Evolutionary conservation across 2,329 filamentous ascomycete species (phyloP).

Genomic region (Calonectria ilicicola): DNA sequence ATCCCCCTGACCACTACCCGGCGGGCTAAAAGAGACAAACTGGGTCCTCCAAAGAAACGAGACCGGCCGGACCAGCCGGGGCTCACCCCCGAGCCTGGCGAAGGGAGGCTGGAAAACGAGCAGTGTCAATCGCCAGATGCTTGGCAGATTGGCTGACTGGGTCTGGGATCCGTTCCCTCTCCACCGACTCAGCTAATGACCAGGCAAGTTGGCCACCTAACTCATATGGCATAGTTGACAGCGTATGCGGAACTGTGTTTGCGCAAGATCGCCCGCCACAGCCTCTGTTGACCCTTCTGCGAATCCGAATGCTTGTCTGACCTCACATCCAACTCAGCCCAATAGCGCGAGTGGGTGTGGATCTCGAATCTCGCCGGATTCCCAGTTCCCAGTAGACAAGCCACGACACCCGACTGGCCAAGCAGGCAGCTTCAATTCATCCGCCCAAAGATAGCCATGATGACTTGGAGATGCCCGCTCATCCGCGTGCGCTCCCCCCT

Average conservation of each 20-base stretch:
- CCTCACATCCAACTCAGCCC: background rate
- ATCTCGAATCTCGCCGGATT: conserved; percentile 32
- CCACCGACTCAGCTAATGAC: conserved; percentile 15
- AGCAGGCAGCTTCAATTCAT: conserved; percentile 31
- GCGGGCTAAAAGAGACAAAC: conserved; percentile 5
- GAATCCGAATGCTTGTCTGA: conserved; percentile 4
- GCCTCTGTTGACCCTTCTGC: background rate
- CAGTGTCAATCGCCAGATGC: conserved; percentile 39
- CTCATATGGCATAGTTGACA: conserved; percentile 5
- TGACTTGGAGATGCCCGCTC: conserved; percentile 11
- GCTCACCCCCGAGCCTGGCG: conserved; percentile 23
- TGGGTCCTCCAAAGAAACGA: conserved; percentile 21
- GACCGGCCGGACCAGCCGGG: conserved; percentile 22
- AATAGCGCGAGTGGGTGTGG: conserved; percentile 15
- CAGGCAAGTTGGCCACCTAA: conserved; percentile 13
- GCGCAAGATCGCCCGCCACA: background rate
- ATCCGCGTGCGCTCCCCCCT: background rate
- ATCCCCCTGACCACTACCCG: conserved; percentile 20
- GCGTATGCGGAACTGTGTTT: conserved; percentile 6
- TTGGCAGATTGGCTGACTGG: conserved; percentile 35
- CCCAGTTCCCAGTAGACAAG: conserved; percentile 24
- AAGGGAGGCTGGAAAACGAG: conserved; percentile 40
- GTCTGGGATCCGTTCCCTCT: conserved; percentile 7
- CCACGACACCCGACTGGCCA: conserved; percentile 39
- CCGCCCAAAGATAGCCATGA: conserved; percentile 12